Conservation (phyloP, 1,284 basidiomycete genomes). For the Pseudozyma sp. region DNA sequence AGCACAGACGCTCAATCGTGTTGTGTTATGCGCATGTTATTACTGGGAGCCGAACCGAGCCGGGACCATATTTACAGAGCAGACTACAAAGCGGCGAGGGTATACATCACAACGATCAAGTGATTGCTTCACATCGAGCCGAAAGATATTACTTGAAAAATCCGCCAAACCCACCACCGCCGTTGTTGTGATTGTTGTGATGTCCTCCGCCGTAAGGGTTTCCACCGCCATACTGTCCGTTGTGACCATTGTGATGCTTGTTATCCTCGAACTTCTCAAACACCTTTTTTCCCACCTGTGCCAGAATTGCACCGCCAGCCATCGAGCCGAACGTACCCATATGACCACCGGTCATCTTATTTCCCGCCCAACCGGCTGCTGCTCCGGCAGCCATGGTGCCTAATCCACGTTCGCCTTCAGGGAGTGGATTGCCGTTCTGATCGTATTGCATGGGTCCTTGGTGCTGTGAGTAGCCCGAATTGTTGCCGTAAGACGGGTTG, state of each 20-base stretch:
- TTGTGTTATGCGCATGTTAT: not conserved
- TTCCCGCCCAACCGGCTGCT: slow-evolving; percentile 53
- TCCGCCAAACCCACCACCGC: slow-evolving; percentile 30
- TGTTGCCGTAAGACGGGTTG: slow-evolving; percentile 15
- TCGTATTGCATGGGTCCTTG: slow-evolving; percentile 54
- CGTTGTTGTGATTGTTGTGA: slow-evolving; percentile 20
- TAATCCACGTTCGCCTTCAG: slow-evolving; percentile 55
- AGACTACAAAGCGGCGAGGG: not conserved
- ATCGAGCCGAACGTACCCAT: slow-evolving; percentile 46
- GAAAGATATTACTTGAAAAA: slow-evolving; percentile 33
- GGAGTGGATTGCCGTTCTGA: slow-evolving; percentile 52
- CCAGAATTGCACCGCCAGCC: slow-evolving; percentile 53
- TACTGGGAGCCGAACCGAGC: not conserved
- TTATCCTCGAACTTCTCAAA: slow-evolving; percentile 49
- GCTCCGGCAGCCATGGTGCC: slow-evolving; percentile 62
- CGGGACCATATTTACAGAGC: not conserved
- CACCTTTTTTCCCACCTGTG: slow-evolving; percentile 57
- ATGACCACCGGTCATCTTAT: slow-evolving; percentile 55
- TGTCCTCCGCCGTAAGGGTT: slow-evolving; percentile 22
- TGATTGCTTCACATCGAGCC: not conserved
- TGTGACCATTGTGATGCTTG: slow-evolving; percentile 21
- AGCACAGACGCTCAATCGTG: no score
- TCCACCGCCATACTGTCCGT: slow-evolving; percentile 15
- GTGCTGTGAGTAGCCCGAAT: slow-evolving; percentile 19
- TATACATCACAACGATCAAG: not conserved